Percentiles rank a stretch among this genome's conserved stretches.
These are phyloP conservation scores for Aquilaria agallochum DNA, from an alignment of 441 rosid genomes.

Conservation along the genomic window DNA sequence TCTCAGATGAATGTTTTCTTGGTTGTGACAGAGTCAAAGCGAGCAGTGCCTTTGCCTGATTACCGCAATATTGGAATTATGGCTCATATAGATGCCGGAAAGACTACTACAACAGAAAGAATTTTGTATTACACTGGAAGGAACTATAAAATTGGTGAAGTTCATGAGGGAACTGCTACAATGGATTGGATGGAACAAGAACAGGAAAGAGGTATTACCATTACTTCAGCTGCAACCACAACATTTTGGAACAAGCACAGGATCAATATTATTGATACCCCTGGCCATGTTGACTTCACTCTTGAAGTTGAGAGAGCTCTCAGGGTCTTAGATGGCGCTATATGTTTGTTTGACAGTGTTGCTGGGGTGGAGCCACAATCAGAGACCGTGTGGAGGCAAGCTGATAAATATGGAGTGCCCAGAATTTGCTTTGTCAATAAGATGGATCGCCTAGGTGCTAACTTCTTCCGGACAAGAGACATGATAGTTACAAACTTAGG, in stretches of 20 bases:
- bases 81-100: conserved; percentile 99
- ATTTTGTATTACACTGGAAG: conserved; percentile 84
- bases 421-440: conserved; percentile 95
- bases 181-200: conserved; percentile 99
- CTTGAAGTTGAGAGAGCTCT: conserved; percentile 98
- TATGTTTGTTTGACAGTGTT: conserved; percentile 95
- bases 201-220: conserved; percentile 97
- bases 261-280: conserved; percentile 94
- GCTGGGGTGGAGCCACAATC: conserved; percentile 99
- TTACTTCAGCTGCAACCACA: conserved; percentile 95
- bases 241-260: conserved; percentile 87
- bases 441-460: conserved; percentile 97
- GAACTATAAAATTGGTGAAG: conserved; percentile 97
- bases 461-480: conserved; percentile 87
- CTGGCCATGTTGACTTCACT: conserved; percentile 96
- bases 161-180: conserved; percentile 96
- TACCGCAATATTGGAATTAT: conserved; percentile 92
- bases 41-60: conserved; percentile 66
- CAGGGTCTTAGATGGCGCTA: conserved; percentile 90
- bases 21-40: conserved; percentile 49
- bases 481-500: conserved; percentile 94
- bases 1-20: conserved; percentile 12
- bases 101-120: conserved; percentile 94
- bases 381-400: conserved; percentile 99
- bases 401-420: conserved; percentile 96